A percentile compares a stretch with the other conserved stretches of the same genome.
Conservation (phyloP, 2,329 filamentous ascomycete genomes). For the Xylaria sp. region DNA sequence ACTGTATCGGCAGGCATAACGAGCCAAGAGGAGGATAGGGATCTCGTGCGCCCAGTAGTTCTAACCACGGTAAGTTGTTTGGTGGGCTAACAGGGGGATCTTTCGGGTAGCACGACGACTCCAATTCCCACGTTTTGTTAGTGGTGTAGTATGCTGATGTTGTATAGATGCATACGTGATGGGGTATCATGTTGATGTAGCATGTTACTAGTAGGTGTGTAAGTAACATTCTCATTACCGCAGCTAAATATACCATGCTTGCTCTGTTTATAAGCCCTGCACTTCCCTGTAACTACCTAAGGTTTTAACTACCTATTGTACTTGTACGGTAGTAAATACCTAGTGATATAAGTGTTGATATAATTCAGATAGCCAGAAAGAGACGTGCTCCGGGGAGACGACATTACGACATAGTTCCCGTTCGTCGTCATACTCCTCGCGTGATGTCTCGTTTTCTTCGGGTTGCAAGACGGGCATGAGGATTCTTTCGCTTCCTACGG, state of each 20-base stretch:
- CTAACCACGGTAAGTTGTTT: no score
- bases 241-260: neutral
- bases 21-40: no score
- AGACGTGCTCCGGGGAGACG: constrained; percentile 8
- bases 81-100: constrained; percentile 17
- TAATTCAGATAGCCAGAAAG: neutral
- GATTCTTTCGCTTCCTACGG: constrained; percentile 14
- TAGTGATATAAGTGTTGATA: neutral
- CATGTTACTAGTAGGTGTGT: no score
- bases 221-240: no score
- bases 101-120: constrained; percentile 20
- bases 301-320: no score
- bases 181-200: no score
- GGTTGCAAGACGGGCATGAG: neutral
- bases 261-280: constrained; percentile 10
- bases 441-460: constrained; percentile 1
- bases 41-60: no score
- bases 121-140: constrained; percentile 27
- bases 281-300: no score
- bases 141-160: neutral
- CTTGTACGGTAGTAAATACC: neutral
- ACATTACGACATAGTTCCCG: neutral
- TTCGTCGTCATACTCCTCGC: constrained; percentile 4
- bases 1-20: no score
- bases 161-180: no score